Base-by-base conservation (phyloP, 257 asterid genomes). In the Ilex asprella region DNA sequence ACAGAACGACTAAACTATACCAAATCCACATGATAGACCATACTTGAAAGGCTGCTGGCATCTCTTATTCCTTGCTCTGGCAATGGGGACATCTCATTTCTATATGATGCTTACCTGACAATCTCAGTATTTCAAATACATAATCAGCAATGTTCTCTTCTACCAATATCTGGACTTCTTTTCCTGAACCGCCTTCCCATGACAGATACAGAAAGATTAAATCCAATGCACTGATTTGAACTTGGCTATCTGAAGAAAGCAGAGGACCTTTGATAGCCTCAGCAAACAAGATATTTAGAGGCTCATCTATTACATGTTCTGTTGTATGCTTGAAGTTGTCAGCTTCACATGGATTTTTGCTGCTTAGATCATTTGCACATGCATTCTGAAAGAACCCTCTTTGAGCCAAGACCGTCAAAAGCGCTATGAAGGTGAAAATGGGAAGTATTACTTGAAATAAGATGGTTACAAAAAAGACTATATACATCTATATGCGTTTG, bases 251-350 rank as follows among this genome's bases (percentile, higher is more conserved):
- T 61, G 97, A 85, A 67, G 99, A 92, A 79, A 92, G 94, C 68
- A 92, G 76, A 64, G 99, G 86, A 44, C 83, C 97, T 76, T 92
- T 89, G 71, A 92, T 82, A 46, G 99, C 99, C 84, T 92, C 97
- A 47, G 95, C 95, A 85, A 89, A 92, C 83, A 89, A 73, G 72
- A 78, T 75, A 75, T 73, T 86, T 59, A 87, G 69, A 49, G 84
- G 80, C 57, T 70, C 81, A 69, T 80, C 84, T 51, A 59, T 63
- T 30, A 54, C 73, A 29, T 73, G 70, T 53, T 86, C 94, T 59
- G 78, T 59, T 56, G 73, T 86, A 67, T 76, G 89, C 81, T 77
- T 68, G 70, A 80, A 76, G 73, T 70, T 81, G 75, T 80, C 88
- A 60, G 67, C 84, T 68, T 74, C 82, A 69, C 75, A 76, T 64